A percentile compares a stretch with the other conserved stretches of the same genome.
Evolutionary conservation across 2,329 filamentous ascomycete genomes (phyloP).

Genomic region (Phoma sp.): DNA sequence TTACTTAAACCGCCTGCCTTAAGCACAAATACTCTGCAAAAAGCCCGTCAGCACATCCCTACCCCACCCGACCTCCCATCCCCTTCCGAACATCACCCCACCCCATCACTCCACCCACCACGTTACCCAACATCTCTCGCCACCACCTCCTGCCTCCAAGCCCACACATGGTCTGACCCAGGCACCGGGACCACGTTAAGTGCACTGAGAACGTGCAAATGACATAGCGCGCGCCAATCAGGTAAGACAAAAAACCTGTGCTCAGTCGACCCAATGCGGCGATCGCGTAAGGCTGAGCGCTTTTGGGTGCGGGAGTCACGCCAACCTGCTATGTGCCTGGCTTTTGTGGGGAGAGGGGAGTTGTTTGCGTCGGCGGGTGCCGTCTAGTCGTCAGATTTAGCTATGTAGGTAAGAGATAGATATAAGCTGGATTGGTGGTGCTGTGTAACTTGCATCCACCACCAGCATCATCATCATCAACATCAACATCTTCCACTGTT

Average conservation of each 20-base stretch:
- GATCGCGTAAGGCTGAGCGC: too few species aligned
- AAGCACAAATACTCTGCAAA: not conserved
- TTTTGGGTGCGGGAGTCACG: too few species aligned
- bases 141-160: slow-evolving; percentile 22
- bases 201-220: not conserved
- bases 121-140: slow-evolving; percentile 24
- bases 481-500: not conserved
- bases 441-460: slow-evolving; percentile 8
- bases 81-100: slow-evolving; percentile 16
- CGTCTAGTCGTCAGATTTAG: slow-evolving; percentile 1
- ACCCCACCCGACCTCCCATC: slow-evolving; percentile 1
- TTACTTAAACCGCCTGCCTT: too few species aligned
- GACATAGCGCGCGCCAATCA: slow-evolving; percentile 8
- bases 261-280: too few species aligned
- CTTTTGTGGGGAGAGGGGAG: too few species aligned
- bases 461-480: slow-evolving; percentile 3
- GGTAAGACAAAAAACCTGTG: too few species aligned
- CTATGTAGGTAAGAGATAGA: slow-evolving; percentile 5
- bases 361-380: not conserved
- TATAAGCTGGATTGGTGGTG: slow-evolving; percentile 8
- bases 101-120: slow-evolving; percentile 16
- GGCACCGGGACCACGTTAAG: not conserved
- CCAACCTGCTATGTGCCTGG: too few species aligned
- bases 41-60: slow-evolving; percentile 1
- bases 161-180: slow-evolving; percentile 24